Conservation (phyloP, 805 yeast genomes). For the Kodamaea nitidulidarum region DNA sequence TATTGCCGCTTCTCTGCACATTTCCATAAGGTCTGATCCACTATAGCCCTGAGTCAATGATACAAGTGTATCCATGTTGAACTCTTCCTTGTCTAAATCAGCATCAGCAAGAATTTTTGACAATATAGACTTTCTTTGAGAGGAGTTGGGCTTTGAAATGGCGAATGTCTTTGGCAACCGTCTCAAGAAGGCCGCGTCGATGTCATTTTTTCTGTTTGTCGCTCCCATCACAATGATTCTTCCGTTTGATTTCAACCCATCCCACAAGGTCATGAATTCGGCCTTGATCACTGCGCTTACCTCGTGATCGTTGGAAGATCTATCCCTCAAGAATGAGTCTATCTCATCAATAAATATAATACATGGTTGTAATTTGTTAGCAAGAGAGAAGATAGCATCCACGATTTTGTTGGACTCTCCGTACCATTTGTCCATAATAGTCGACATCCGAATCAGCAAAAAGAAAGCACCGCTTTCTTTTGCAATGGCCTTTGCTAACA, state of each 20-base stretch:
- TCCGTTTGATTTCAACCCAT: conserved; percentile 76
- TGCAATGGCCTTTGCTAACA: conserved; percentile 95
- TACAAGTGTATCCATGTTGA: conserved; percentile 61
- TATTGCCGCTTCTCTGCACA: conserved; percentile 91
- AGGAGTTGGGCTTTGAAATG: conserved; percentile 63
- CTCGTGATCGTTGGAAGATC: conserved; percentile 84
- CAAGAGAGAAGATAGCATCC: conserved; percentile 88
- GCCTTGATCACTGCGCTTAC: conserved; percentile 93
- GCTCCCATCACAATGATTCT: conserved; percentile 89
- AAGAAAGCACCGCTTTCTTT: conserved; percentile 88
- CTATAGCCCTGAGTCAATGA: conserved; percentile 62
- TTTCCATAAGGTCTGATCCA: conserved; percentile 88
- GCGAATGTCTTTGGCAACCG: conserved; percentile 90
- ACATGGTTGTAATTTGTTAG: conserved; percentile 87
- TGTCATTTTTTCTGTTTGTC: conserved; percentile 87
- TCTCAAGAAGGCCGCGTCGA: conserved; percentile 87
- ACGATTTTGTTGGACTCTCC: conserved; percentile 94
- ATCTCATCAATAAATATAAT: conserved; percentile 94
- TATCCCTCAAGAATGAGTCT: conserved; percentile 86
- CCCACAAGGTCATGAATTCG: conserved; percentile 97
- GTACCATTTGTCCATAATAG: conserved; percentile 95
- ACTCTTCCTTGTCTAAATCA: conserved; percentile 48
- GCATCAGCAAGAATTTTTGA: conserved; percentile 65
- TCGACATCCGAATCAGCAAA: conserved; percentile 86
- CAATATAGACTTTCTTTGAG: conserved; percentile 68